phyloP scores from a whole-genome alignment of 176 grass and related monocot species.

The Rhynchospora breviuscula region DNA sequence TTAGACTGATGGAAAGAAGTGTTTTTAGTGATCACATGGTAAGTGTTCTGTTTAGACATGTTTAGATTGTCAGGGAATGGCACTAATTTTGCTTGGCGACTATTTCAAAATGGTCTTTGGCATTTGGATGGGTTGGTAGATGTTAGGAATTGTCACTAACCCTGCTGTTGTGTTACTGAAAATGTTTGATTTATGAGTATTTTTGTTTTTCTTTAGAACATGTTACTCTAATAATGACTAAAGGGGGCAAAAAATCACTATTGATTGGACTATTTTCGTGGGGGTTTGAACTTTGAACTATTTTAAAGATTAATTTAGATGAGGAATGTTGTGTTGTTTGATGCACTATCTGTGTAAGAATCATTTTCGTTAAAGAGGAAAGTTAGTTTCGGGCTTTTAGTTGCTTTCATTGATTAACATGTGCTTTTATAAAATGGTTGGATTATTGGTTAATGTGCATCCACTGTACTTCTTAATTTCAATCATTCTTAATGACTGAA shows the following conservation, averaged over 20 bases:
- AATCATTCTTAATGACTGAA: background rate
- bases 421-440: background rate
- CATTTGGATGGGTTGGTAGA: no score
- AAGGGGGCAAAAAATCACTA: background rate
- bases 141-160: no score
- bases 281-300: background rate
- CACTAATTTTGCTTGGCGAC: no score
- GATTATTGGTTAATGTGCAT: background rate
- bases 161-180: background rate
- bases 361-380: background rate
- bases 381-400: background rate
- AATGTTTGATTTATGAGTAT: background rate
- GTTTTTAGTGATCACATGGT: constrained; percentile 98
- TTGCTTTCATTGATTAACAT: background rate
- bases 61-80: no score
- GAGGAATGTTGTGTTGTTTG: background rate
- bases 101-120: no score
- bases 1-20: constrained; percentile 97
- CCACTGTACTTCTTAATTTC: background rate
- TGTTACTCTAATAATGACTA: background rate
- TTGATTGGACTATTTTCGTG: no score
- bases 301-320: background rate
- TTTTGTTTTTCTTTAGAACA: background rate
- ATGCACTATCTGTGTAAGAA: background rate
- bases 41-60: constrained; percentile 12